Evolutionary conservation across 805 yeast species (phyloP).

Genomic region (Cyberlindnera euphorbiae): DNA sequence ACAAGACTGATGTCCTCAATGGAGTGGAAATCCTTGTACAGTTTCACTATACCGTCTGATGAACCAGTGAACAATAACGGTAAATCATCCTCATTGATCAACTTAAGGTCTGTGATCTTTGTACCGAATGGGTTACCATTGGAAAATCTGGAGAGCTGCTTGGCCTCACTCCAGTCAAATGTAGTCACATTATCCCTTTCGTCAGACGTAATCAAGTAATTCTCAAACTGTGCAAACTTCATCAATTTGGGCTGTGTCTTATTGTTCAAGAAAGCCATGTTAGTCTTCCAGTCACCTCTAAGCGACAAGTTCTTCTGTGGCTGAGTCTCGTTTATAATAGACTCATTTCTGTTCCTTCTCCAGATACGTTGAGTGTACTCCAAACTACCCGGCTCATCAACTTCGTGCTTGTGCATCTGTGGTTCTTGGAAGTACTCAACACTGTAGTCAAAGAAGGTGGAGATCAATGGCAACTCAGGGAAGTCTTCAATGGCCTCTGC

Average conservation of each 20-base stretch:
- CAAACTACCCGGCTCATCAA: constrained; percentile 89
- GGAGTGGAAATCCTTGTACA: constrained; percentile 72
- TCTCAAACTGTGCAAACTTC: constrained; percentile 87
- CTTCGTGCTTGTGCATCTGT: constrained; percentile 78
- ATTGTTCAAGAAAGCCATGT: constrained; percentile 55
- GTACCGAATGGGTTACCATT: constrained; percentile 87
- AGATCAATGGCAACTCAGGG: constrained; percentile 45
- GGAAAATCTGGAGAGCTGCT: constrained; percentile 62
- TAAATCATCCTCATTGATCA: constrained; percentile 87
- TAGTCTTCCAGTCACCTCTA: constrained; percentile 79
- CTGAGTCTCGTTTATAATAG: constrained; percentile 83
- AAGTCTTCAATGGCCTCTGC: constrained; percentile 19
- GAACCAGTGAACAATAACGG: constrained; percentile 85
- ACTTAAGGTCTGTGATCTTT: constrained; percentile 78
- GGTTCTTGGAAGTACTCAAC: constrained; percentile 95
- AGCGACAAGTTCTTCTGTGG: constrained; percentile 80
- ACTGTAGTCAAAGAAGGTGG: constrained; percentile 68
- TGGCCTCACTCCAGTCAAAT: constrained; percentile 78
- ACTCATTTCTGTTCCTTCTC: constrained; percentile 87
- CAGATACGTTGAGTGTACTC: constrained; percentile 78
- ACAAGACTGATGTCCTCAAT: constrained; percentile 53
- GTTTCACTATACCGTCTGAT: constrained; percentile 88
- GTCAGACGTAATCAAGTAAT: constrained; percentile 72
- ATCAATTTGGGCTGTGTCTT: constrained; percentile 75
- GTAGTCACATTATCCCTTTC: constrained; percentile 78